phyloP scores from a whole-genome alignment of 257 asterid genomes.

The Osmanthus fragrans region DNA sequence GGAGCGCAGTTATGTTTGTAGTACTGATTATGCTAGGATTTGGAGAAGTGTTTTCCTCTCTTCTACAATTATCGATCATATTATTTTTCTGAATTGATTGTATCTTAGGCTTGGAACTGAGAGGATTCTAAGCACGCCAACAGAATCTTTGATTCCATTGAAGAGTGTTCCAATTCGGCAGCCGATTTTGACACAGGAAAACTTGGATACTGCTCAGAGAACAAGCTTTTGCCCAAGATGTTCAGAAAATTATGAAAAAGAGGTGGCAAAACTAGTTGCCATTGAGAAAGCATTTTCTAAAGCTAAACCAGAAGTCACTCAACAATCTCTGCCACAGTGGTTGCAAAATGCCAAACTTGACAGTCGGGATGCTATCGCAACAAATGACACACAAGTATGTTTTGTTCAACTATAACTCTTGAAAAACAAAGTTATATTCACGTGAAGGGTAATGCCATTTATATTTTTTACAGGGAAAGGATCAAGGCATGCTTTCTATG shows the following conservation, averaged over 20 bases:
- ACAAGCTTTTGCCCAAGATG: slow-evolving; percentile 57
- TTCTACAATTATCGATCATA: neutral
- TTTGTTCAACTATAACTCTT: neutral
- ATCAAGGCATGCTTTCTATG: slow-evolving; percentile 46
- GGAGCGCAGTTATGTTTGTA: too few species aligned
- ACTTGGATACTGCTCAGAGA: slow-evolving; percentile 39
- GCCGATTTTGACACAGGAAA: slow-evolving; percentile 42
- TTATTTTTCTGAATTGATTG: slow-evolving; percentile 7
- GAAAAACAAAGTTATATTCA: neutral
- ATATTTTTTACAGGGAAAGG: slow-evolving; percentile 46
- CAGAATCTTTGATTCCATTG: slow-evolving; percentile 44
- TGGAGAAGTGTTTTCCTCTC: neutral
- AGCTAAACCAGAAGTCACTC: slow-evolving; percentile 40
- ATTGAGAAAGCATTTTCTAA: slow-evolving; percentile 62
- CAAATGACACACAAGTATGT: slow-evolving; percentile 50
- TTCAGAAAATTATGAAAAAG: slow-evolving; percentile 56
- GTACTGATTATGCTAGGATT: too few species aligned
- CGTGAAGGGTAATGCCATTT: slow-evolving; percentile 12
- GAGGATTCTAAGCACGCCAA: slow-evolving; percentile 44
- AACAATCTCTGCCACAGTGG: slow-evolving; percentile 72
- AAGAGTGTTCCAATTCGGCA: slow-evolving; percentile 36
- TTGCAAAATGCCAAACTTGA: slow-evolving; percentile 65
- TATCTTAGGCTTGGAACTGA: slow-evolving; percentile 59
- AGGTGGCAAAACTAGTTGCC: slow-evolving; percentile 50
- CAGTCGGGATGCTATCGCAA: slow-evolving; percentile 33